Percentiles rank a stretch among this genome's conserved stretches.
Conservation (phyloP, 2,329 filamentous ascomycete genomes). For the Colletotrichum falcatum region DNA sequence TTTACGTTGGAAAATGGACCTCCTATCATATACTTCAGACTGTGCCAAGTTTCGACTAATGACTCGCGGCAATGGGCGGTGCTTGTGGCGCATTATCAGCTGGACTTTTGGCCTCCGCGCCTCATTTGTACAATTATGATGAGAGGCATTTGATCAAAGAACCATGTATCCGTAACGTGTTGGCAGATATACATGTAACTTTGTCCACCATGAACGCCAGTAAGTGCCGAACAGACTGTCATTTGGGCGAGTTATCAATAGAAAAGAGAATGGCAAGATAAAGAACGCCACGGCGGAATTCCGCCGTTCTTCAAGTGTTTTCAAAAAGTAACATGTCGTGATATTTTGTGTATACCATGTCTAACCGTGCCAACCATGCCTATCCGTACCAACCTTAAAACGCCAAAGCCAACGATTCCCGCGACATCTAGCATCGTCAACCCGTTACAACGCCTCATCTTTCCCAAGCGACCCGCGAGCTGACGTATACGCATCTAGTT, state of each 20-base stretch:
- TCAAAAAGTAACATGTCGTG: too few relatives aligned
- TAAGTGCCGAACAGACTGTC: conserved; percentile 52
- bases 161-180: too few relatives aligned
- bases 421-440: background rate
- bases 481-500: background rate
- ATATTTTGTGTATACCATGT: background rate
- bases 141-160: conserved; percentile 55
- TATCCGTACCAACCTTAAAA: too few relatives aligned
- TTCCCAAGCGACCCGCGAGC: background rate
- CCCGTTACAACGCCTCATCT: too few relatives aligned
- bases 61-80: conserved; percentile 3
- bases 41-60: background rate
- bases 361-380: background rate
- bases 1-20: background rate
- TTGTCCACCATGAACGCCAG: conserved; percentile 56
- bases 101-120: conserved; percentile 29
- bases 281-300: conserved; percentile 54
- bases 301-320: too few relatives aligned
- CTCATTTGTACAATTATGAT: conserved; percentile 53
- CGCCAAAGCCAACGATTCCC: background rate
- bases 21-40: background rate
- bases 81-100: background rate
- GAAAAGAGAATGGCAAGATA: conserved; percentile 55
- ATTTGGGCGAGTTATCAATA: conserved; percentile 50
- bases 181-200: too few relatives aligned